phyloP scores from a whole-genome alignment of 1,284 basidiomycete genomes.

The Flammula alnicola region DNA sequence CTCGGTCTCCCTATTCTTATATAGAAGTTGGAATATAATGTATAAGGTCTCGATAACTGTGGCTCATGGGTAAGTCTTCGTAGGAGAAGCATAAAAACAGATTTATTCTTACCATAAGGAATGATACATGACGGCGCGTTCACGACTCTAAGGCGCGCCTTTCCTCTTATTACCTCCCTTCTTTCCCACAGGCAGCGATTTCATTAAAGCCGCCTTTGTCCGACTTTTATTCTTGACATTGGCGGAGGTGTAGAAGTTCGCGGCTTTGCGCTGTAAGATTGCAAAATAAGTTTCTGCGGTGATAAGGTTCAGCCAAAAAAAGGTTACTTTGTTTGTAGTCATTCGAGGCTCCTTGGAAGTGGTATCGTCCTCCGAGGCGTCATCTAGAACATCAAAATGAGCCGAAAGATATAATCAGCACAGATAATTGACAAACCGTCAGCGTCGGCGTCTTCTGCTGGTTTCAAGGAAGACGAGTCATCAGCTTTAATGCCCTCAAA shows the following conservation, averaged over 20 bases:
- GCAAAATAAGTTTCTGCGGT: slow-evolving; percentile 11
- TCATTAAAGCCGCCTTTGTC: slow-evolving; percentile 61
- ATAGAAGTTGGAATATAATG: neutral
- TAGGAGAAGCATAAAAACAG: neutral
- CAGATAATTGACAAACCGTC: slow-evolving; percentile 19
- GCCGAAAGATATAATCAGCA: slow-evolving; percentile 12
- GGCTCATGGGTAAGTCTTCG: neutral
- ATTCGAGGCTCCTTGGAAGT: slow-evolving; percentile 73
- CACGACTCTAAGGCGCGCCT: no score
- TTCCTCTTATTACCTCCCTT: slow-evolving; percentile 44
- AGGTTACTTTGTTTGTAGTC: slow-evolving; percentile 80
- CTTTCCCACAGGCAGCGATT: slow-evolving; percentile 54
- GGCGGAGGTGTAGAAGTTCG: slow-evolving; percentile 88
- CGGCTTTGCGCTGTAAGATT: slow-evolving; percentile 72
- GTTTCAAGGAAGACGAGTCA: neutral
- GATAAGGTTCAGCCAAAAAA: neutral
- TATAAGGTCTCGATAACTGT: neutral
- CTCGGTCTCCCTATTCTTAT: neutral
- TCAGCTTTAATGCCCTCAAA: slow-evolving; percentile 51
- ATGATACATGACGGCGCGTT: slow-evolving; percentile 3
- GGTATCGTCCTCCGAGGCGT: slow-evolving; percentile 38
- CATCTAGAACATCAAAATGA: slow-evolving; percentile 18
- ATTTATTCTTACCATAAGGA: neutral
- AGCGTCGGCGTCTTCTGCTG: slow-evolving; percentile 4
- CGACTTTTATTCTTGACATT: slow-evolving; percentile 93